Percentiles rank a stretch among this genome's conserved stretches.
phyloP scores from a whole-genome alignment of 768 basidiomycete genomes.

The Boletus patriciae region DNA sequence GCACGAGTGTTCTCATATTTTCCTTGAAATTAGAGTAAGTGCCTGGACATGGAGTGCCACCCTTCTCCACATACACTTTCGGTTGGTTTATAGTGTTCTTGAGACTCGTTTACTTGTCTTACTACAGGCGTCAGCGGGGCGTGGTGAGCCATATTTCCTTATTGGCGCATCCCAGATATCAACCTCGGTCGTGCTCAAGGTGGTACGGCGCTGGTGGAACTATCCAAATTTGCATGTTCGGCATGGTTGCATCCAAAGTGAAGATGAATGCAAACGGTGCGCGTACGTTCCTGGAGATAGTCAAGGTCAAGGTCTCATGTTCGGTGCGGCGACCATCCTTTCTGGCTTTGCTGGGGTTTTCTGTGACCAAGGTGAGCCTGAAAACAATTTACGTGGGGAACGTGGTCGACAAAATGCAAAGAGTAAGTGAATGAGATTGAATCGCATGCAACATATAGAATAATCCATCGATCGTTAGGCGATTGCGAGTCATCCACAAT shows the following conservation, averaged over 20 bases:
- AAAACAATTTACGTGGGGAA: background rate
- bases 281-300: constrained; percentile 60
- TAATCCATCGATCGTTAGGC: constrained; percentile 35
- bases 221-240: constrained; percentile 53
- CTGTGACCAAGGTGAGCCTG: constrained; percentile 46
- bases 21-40: constrained; percentile 37
- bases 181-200: constrained; percentile 24
- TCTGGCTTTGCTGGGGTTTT: constrained; percentile 50
- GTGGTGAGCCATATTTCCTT: constrained; percentile 33
- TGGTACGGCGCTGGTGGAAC: constrained; percentile 55
- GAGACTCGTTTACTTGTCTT: background rate
- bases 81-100: constrained; percentile 18
- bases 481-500: constrained; percentile 50
- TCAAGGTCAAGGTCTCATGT: constrained; percentile 45
- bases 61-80: constrained; percentile 52
- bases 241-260: constrained; percentile 53
- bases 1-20: no score
- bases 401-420: constrained; percentile 36
- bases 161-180: background rate
- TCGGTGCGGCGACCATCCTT: constrained; percentile 39
- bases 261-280: constrained; percentile 61
- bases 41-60: constrained; percentile 62
- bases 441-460: background rate
- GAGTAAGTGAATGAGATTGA: constrained; percentile 26
- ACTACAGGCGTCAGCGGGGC: constrained; percentile 47